Percentiles rank a stretch among this genome's conserved stretches.
Evolutionary conservation across 148 eudicot species (phyloP).

Genomic region (Spergularia marina): DNA sequence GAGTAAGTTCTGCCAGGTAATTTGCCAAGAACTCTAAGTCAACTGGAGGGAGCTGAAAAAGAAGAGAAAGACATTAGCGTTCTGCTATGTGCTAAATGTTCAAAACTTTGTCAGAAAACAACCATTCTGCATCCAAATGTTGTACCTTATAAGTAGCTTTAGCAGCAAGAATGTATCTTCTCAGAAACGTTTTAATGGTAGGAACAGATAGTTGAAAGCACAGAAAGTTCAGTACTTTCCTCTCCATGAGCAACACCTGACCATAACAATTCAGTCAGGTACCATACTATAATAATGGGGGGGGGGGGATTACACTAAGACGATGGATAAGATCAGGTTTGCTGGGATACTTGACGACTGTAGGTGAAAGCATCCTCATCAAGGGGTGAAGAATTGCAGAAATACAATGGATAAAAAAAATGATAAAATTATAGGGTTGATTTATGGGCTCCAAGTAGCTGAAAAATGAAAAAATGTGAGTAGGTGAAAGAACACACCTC

Average conservation of each 20-base stretch:
- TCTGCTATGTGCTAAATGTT: background rate
- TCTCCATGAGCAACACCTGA: conserved; percentile 86
- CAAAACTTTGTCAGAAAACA: too few relatives aligned
- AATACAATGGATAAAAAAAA: too few relatives aligned
- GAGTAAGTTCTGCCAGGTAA: conserved; percentile 83
- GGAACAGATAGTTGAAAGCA: conserved; percentile 77
- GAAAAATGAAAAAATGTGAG: background rate
- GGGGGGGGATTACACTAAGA: too few relatives aligned
- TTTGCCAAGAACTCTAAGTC: conserved; percentile 82
- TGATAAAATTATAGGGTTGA: background rate
- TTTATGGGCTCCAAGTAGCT: too few relatives aligned
- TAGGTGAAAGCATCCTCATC: too few relatives aligned
- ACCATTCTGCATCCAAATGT: background rate
- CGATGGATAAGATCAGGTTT: too few relatives aligned
- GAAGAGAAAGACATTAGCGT: background rate
- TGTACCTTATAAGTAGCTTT: conserved; percentile 57
- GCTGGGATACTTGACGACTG: too few relatives aligned
- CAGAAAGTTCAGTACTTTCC: conserved; percentile 56
- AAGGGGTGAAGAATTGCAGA: too few relatives aligned
- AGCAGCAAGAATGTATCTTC: conserved; percentile 83
- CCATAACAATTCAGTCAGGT: conserved; percentile 21
- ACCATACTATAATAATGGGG: background rate
- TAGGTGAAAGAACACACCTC: conserved; percentile 48
- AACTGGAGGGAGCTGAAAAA: conserved; percentile 30
- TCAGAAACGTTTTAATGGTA: conserved; percentile 77